Evolutionary conservation across 31 red algal species (phyloP), one percentile per base, ranked within the genome.

Genomic region (Odonthalia washingtoniensis): DNA sequence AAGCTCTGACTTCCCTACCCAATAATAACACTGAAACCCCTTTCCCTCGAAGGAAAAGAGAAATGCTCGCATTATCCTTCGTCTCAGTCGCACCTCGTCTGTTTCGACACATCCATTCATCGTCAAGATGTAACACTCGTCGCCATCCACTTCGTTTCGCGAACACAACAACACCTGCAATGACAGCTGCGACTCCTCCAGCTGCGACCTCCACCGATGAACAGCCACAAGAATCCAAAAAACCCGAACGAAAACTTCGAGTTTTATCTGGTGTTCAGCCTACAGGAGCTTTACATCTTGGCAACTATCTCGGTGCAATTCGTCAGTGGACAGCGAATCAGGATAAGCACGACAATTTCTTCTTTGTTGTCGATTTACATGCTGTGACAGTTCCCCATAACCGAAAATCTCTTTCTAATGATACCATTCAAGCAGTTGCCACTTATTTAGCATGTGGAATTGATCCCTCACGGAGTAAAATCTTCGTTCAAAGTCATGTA

Each of bases 401-500:
- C 69, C 70, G 90, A 0, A 92, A 93, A 42, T 30, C 57, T 26
- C 81, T 99, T 24, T 61, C 93, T 4, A 72, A 95, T 3, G 89
- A 46, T 52, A 97, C 98, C 0, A 42, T 95, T 18, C 67, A 82
- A 35, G 76, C 93, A 35, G 98, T 90, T 44, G 98, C 98, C 9
- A 89, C 95, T 76, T 99, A 97, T 86, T 67, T 99, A 4, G 98
- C 98, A 3, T 93, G 86, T 57, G 98, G 98, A 39, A 95, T 99
- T 44, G 98, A 99, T 76, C 95, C 98, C 30, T 24, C 61, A 40
- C 91, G 91, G 70, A 90, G 89, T 38, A 86, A 83, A 43, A 95
- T 99, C 49, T 99, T 99, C 75, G 91, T 99, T 65, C 98, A 99
- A 78, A 91, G 86, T 65, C 98, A 99, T 82, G 98, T 99, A 32